A percentile compares a stretch with the other conserved stretches of the same genome.
These are phyloP conservation scores for Cladosporium sp. DNA, from an alignment of 2,329 filamentous ascomycete genomes.

Conservation along the genomic window DNA sequence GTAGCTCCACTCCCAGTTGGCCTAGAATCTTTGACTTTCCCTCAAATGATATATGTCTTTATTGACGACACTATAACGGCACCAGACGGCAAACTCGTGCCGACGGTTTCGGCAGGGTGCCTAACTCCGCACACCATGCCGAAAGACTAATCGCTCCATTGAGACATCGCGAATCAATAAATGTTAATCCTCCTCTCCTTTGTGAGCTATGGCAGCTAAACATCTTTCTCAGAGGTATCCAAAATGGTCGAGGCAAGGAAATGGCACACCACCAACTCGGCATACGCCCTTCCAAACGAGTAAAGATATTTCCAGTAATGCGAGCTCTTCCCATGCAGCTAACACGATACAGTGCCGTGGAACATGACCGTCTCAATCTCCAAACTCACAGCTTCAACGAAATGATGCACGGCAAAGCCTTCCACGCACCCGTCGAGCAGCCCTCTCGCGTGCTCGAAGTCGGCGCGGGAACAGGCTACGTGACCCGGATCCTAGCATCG, in stretches of 20 bases:
- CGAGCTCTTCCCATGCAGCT: neutral
- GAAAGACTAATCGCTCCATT: no score
- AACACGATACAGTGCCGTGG: conserved; percentile 17
- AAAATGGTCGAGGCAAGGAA: neutral
- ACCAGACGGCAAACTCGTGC: neutral
- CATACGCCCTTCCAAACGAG: neutral
- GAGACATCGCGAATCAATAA: no score
- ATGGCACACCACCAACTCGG: neutral
- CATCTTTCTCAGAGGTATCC: neutral
- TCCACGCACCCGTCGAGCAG: neutral
- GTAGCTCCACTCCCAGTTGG: neutral
- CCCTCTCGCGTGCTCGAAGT: conserved; percentile 16
- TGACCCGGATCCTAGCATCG: conserved; percentile 11
- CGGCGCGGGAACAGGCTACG: conserved; percentile 23
- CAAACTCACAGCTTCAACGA: neutral
- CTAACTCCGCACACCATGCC: neutral
- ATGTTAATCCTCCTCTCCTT: no score
- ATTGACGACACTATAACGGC: neutral
- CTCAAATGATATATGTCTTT: neutral
- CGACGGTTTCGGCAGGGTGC: neutral
- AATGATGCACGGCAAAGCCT: neutral
- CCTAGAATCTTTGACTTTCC: neutral
- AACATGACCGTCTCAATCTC: conserved; percentile 27
- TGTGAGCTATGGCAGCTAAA: no score
- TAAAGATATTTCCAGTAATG: neutral